phyloP scores from a whole-genome alignment of 164 flowering plant species.

The Aristolochia fimbriata region DNA sequence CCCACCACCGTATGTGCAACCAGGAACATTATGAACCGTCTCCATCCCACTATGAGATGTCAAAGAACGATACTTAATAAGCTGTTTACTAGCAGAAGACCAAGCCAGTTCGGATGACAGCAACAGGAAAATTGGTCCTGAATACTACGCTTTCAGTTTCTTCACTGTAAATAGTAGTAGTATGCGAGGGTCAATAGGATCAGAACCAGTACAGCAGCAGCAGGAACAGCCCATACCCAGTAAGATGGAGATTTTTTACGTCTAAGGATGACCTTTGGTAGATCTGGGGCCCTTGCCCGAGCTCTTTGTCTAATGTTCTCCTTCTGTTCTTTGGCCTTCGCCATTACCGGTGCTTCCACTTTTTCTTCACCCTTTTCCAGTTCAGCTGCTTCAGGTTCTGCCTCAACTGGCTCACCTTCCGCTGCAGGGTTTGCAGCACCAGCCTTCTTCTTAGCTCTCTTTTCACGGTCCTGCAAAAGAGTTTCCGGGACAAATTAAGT shows the following conservation, averaged over 20 bases:
- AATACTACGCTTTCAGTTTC: background rate
- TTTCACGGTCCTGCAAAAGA: conserved; percentile 62
- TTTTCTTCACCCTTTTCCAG: conserved; percentile 27
- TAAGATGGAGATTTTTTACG: conserved; percentile 61
- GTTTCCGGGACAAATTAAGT: background rate
- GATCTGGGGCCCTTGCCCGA: conserved; percentile 41
- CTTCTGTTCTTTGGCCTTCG: conserved; percentile 37
- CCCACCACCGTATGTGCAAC: too few relatives aligned
- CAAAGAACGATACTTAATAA: conserved; percentile 3
- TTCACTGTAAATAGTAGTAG: conserved; percentile 39
- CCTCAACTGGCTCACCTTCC: conserved; percentile 27
- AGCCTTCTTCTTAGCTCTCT: conserved; percentile 71
- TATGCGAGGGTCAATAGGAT: conserved; percentile 32
- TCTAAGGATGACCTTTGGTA: conserved; percentile 54
- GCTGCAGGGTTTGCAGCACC: conserved; percentile 19
- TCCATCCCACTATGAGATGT: conserved; percentile 5
- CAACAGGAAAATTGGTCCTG: conserved; percentile 19
- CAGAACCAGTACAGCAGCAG: conserved; percentile 22
- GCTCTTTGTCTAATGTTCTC: conserved; percentile 39
- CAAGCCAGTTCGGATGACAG: conserved; percentile 5
- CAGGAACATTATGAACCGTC: background rate
- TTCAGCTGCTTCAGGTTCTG: conserved; percentile 24
- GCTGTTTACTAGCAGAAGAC: background rate
- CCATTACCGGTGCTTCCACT: conserved; percentile 25
- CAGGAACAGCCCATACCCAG: conserved; percentile 58